Evolutionary conservation across 75 land plant genomes (phyloP), one percentile per base, ranked within the genome.

Genomic region (Larix kaempferi): DNA sequence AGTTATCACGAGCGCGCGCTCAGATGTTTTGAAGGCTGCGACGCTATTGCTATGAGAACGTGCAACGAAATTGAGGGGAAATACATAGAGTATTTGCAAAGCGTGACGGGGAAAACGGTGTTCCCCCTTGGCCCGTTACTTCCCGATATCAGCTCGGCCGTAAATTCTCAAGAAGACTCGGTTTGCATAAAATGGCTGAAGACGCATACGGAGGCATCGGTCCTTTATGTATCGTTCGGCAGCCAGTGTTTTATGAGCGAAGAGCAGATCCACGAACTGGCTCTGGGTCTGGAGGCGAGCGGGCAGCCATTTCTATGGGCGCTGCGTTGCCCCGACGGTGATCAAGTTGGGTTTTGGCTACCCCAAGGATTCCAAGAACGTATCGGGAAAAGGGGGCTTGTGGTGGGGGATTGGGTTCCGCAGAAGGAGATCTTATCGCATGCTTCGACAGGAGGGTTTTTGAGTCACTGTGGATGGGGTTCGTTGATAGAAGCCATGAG

Each of bases 191-290:
- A 49, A 14, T 87, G 89, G 89, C 23, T 87, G 59, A 67, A 84
- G 35, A 29, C 6, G 0, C 84, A 85, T 13, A 60, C 71, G 0
- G 35, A 29, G 16, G 26, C 33, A 27, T 87, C 87, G 10, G 89
- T 87, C 14, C 58, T 84, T 19, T 87, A 81, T 60, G 77, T 87
- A 2, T 75, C 79, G 17, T 85, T 87, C 54, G 84, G 89, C 2
- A 85, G 82, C 56, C 59, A 81, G 13, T 66, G 57, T 71, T 25
- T 59, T 19, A 59, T 87, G 17, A 59, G 79, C 6, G 3, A 22
- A 1, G 66, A 35, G 5, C 76, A 87, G 74, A 69, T 85, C 56
- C 77, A 69, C 56, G 82, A 82, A 19, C 71, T 85, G 1, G 89
- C 78, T 0, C 27, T 59, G 74, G 87, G 84, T 17, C 22, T 87